Base-by-base conservation (phyloP, 2,329 filamentous ascomycete genomes). In the Neospermospora avenae region DNA sequence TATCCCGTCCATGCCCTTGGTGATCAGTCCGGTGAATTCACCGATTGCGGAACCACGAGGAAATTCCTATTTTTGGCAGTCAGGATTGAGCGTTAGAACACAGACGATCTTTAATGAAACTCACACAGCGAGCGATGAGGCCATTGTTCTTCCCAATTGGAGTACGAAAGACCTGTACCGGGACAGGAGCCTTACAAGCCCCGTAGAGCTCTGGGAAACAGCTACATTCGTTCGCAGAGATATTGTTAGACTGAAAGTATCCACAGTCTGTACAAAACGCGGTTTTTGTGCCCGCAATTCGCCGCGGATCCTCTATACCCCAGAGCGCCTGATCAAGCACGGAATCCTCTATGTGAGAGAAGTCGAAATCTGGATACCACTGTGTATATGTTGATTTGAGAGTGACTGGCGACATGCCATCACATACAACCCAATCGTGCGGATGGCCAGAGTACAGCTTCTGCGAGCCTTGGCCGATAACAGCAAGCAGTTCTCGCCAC, bases 11-110 rank as follows among this genome's bases (percentile, higher is more conserved):
- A 84, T 71, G 2, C 78, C 81, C 55, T 77, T 79, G 0, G 82
- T 84, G 34, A 84, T 74, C 25, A 81, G 69, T 3, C 82, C 82
- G 4, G 83, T 76, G 59, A 84, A 83, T 67, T 84, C 82, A 2
- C 80, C 81, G 16, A 84, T 76, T 0, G 80, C 80, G 0, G 74
- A 72, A 11, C 82, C 82, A 34, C 79, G 74, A 46, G 82, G 80
- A 57, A 84, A 81, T 31, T 54, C 49, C 57, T 59, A 28, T 8
- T 5, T 20, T 5, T 3, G n/a, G 16, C n/a, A 10, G 46, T 51
- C 7, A 31, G 22, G 41, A 35, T 7, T 24, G 6, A 16, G 3
- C n/a, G n/a, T n/a, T 42, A 14, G 14, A 8, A 18, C 5, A 6
- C 16, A n/a, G 18, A 42, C 16, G 14, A 39, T 4, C 16, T 42